A percentile compares a stretch with the other conserved stretches of the same genome.
These are phyloP conservation scores for Plasmodium sp. DNA, from an alignment of 169 alveolate species.

Conservation along the genomic window DNA sequence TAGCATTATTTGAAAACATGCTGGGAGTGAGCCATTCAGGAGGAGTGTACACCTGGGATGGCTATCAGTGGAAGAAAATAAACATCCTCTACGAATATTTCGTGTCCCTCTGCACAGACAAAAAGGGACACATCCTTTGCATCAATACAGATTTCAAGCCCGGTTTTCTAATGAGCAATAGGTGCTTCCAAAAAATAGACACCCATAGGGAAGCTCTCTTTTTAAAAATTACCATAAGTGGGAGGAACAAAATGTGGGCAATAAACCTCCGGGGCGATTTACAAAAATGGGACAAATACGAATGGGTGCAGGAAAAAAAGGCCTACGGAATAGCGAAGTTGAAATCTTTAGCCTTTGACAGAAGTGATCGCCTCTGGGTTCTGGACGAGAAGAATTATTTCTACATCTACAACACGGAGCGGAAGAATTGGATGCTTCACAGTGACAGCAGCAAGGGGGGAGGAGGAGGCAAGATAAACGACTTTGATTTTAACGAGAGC, in stretches of 20 bases:
- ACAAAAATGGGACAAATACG: conserved; percentile 59
- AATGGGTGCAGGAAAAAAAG: conserved; percentile 42
- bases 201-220: conserved; percentile 7
- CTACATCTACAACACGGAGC: conserved; percentile 8
- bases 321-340: conserved; percentile 67
- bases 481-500: conserved; percentile 57
- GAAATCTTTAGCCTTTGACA: conserved; percentile 62
- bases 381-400: conserved; percentile 54
- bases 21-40: conserved; percentile 23
- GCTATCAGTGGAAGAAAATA: conserved; percentile 28
- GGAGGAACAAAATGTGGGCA: conserved; percentile 70
- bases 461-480: conserved; percentile 18
- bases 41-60: conserved; percentile 39
- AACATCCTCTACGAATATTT: conserved; percentile 9
- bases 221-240: conserved; percentile 25
- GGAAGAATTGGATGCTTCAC: conserved; percentile 61
- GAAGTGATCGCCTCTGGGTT: conserved; percentile 48
- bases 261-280: conserved; percentile 53
- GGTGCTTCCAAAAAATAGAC: conserved; percentile 40
- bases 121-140: conserved; percentile 40
- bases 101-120: conserved; percentile 30
- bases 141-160: conserved; percentile 33
- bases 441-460: conserved; percentile 25
- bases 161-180: conserved; percentile 34
- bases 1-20: conserved; percentile 53